phyloP scores from a whole-genome alignment of 2,329 filamentous ascomycete species.

The Neocucurbitaria cava region DNA sequence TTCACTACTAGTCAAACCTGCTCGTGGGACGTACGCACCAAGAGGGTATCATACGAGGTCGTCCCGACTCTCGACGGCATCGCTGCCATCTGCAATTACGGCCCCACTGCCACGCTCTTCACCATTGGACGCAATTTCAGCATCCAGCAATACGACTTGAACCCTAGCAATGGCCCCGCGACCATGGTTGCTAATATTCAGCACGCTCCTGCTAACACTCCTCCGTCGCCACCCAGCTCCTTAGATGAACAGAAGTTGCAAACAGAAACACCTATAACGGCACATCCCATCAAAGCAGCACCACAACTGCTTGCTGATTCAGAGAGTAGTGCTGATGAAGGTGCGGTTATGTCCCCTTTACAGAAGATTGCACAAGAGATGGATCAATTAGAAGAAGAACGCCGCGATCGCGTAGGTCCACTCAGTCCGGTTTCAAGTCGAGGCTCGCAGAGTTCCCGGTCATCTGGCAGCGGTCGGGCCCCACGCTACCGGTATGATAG shows the following conservation, averaged over 20 bases:
- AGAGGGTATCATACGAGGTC: slow-evolving; percentile 88
- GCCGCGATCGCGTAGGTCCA: slow-evolving; percentile 68
- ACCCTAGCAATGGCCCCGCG: slow-evolving; percentile 67
- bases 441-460: slow-evolving; percentile 65
- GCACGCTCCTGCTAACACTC: slow-evolving; percentile 78
- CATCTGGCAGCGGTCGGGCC: slow-evolving; percentile 56
- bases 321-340: slow-evolving; percentile 73
- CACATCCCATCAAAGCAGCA: slow-evolving; percentile 34
- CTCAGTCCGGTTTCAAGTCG: slow-evolving; percentile 72
- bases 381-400: slow-evolving; percentile 67
- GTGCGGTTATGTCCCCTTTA: slow-evolving; percentile 68
- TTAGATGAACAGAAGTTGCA: slow-evolving; percentile 71
- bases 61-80: slow-evolving; percentile 86
- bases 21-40: slow-evolving; percentile 98
- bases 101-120: slow-evolving; percentile 89
- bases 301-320: slow-evolving; percentile 56
- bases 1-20: slow-evolving; percentile 72
- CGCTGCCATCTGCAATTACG: slow-evolving; percentile 84
- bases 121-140: slow-evolving; percentile 87
- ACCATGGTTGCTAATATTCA: slow-evolving; percentile 86
- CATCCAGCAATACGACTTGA: slow-evolving; percentile 94
- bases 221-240: slow-evolving; percentile 82
- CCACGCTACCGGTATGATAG: slow-evolving; percentile 56
- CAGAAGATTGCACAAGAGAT: slow-evolving; percentile 77
- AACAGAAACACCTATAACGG: slow-evolving; percentile 37